Conservation (phyloP, 768 basidiomycete species). For the Omphalotus guepiniiformis region DNA sequence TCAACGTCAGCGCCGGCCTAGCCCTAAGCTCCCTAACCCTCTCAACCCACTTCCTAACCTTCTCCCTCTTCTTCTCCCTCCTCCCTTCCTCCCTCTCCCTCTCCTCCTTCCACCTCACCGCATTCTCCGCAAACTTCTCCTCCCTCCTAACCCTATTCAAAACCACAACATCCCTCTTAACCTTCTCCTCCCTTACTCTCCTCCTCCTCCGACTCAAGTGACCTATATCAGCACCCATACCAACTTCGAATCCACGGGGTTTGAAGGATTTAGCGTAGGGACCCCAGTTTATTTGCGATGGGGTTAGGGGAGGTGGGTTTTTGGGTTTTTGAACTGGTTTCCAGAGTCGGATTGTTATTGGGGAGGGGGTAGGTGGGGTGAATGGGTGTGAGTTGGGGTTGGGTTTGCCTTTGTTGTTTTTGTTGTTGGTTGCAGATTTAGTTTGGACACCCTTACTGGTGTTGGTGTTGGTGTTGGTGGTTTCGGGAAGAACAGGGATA, state of each 20-base stretch:
- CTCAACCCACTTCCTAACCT: not conserved
- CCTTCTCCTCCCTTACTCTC: slow-evolving; percentile 40
- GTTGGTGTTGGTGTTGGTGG: slow-evolving; percentile 6
- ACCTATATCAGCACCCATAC: slow-evolving; percentile 45
- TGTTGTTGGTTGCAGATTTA: slow-evolving; percentile 9
- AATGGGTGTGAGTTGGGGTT: slow-evolving; percentile 16
- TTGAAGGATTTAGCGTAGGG: slow-evolving; percentile 1
- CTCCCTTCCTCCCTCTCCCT: not conserved
- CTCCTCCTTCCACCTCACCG: too few species aligned
- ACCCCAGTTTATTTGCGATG: not conserved
- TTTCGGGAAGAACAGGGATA: slow-evolving; percentile 15
- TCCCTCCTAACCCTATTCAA: slow-evolving; percentile 15
- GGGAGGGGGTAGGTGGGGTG: slow-evolving; percentile 15
- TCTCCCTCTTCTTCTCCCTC: not conserved
- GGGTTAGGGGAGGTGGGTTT: not conserved
- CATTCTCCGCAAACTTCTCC: too few species aligned
- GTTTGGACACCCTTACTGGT: slow-evolving; percentile 14
- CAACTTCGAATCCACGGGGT: slow-evolving; percentile 37
- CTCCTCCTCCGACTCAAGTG: slow-evolving; percentile 56
- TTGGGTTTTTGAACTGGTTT: slow-evolving; percentile 12
- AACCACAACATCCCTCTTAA: slow-evolving; percentile 37
- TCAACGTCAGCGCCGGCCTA: too few species aligned
- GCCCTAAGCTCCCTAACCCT: too few species aligned
- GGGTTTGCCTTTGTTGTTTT: slow-evolving; percentile 13
- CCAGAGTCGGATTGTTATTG: slow-evolving; percentile 42